These are phyloP conservation scores for Euphorbia celastroides DNA, from an alignment of 441 rosid species.

Conservation along the genomic window DNA sequence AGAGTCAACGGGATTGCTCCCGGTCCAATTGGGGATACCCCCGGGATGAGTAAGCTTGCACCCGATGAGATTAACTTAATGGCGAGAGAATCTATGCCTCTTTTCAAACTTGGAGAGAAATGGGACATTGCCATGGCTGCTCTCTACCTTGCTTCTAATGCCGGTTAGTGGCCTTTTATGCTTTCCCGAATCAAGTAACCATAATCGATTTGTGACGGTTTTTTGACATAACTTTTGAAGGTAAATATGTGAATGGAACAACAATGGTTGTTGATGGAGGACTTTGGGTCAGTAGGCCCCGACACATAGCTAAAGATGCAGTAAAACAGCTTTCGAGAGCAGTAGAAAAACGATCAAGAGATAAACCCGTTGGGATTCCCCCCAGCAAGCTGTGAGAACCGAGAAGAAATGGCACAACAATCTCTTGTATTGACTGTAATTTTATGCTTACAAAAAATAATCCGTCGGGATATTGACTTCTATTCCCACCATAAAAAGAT, in stretches of 20 bases:
- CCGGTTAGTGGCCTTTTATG: conserved; percentile 41
- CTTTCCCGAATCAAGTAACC: background rate
- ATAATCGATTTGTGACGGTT: too few relatives aligned
- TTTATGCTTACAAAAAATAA: background rate
- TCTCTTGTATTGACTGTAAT: background rate
- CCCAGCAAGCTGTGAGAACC: conserved; percentile 48
- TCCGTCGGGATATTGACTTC: background rate
- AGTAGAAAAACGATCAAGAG: conserved; percentile 68
- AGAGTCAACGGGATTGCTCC: conserved; percentile 93
- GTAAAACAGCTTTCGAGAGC: conserved; percentile 67
- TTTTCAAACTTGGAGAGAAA: conserved; percentile 69
- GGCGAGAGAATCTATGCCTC: conserved; percentile 40
- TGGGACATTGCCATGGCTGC: conserved; percentile 99
- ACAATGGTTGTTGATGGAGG: conserved; percentile 68
- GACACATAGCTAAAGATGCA: conserved; percentile 58
- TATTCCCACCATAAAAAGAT: background rate
- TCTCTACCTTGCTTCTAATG: conserved; percentile 63
- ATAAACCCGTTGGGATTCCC: conserved; percentile 54
- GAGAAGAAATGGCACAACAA: background rate
- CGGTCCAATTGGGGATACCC: conserved; percentile 72
- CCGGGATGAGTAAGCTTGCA: conserved; percentile 76
- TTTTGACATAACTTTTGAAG: conserved; percentile 26
- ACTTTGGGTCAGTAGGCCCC: conserved; percentile 65
- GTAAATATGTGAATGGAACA: conserved; percentile 71
- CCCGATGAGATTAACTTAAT: conserved; percentile 58